Evolutionary conservation across 1,139 yeast genomes (phyloP), one percentile per base, ranked within the genome.

Genomic region (Kluyveromyces marxianus): DNA sequence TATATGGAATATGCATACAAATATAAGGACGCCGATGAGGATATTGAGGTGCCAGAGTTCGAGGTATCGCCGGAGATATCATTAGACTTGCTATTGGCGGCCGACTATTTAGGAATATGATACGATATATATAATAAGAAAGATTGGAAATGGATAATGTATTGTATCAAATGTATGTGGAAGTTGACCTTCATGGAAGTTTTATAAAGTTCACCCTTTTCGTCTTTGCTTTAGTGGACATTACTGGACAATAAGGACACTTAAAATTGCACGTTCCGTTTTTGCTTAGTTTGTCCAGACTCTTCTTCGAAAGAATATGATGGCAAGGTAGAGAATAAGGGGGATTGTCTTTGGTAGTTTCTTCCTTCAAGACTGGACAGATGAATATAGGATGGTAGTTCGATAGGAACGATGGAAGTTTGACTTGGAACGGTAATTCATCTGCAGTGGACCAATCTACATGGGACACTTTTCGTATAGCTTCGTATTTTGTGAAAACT

Each of bases 31-130:
- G 71, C 69, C 37, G 79, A 76, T 2, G 78, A 72, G 36, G 69
- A 70, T 27, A 76, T 74, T 0, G 79, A 75, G 44, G 79, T 86
- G 7, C 95, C 96, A 0, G 94, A 86, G 50, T 92, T 92, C 63
- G 83, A 84, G 41, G 80, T 92, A 1, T 97, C 97, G 0, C 92
- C 97, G 0, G 97, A 88, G 56, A 77, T 90, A 76, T 96, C 97
- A 0, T 70, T 92, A 54, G 97, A 92, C 59, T 69, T 92, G 54
- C 68, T 92, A 42, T 94, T 92, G 35, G 95, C 95, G 32, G 96
- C 97, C 0, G 97, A 90, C 62, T 89, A 79, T 61, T 70, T 89
- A 56, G 92, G 87, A 59, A 60, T 66, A 44, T 66, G 49, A 49
- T 40, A 28, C 24, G 33, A 25, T 37, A 44, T 26, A 35, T n/a